A percentile compares a stretch with the other conserved stretches of the same genome.
phyloP scores from a whole-genome alignment of 2,329 filamentous ascomycete genomes.

The Coleophoma crateriformis region DNA sequence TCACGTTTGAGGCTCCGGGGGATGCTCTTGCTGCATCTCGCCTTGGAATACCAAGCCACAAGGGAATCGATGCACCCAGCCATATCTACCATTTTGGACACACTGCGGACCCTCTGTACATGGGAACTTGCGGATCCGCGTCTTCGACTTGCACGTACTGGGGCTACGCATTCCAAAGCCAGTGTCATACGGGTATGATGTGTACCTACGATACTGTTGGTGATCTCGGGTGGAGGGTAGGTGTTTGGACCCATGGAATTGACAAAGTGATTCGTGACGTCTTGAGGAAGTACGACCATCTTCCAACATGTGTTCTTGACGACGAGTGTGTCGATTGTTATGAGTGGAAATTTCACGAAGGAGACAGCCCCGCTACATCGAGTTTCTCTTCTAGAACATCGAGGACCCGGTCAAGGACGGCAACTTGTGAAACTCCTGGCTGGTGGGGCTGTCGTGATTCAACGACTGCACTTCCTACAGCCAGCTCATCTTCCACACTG shows the following conservation, averaged over 20 bases:
- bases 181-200: constrained; percentile 78
- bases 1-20: constrained; percentile 87
- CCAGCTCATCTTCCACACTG: too few relatives aligned
- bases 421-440: constrained; percentile 81
- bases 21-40: constrained; percentile 79
- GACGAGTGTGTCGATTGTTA: constrained; percentile 79
- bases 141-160: constrained; percentile 79
- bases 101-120: constrained; percentile 88
- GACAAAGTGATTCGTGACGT: constrained; percentile 79
- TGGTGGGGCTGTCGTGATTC: constrained; percentile 56
- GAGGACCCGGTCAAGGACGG: constrained; percentile 62
- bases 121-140: constrained; percentile 84
- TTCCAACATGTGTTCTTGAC: constrained; percentile 68
- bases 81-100: constrained; percentile 75
- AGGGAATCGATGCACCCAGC: constrained; percentile 59
- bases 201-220: constrained; percentile 87
- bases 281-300: constrained; percentile 71
- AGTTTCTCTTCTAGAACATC: constrained; percentile 50
- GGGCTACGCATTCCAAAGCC: constrained; percentile 83
- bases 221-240: constrained; percentile 86
- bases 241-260: constrained; percentile 85
- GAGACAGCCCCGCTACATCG: constrained; percentile 75
- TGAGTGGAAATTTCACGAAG: constrained; percentile 90
- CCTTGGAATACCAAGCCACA: constrained; percentile 81
- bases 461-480: constrained; percentile 8